Evolutionary conservation across 1,139 yeast genomes (phyloP).

Genomic region (Saccharomyces hybrid): DNA sequence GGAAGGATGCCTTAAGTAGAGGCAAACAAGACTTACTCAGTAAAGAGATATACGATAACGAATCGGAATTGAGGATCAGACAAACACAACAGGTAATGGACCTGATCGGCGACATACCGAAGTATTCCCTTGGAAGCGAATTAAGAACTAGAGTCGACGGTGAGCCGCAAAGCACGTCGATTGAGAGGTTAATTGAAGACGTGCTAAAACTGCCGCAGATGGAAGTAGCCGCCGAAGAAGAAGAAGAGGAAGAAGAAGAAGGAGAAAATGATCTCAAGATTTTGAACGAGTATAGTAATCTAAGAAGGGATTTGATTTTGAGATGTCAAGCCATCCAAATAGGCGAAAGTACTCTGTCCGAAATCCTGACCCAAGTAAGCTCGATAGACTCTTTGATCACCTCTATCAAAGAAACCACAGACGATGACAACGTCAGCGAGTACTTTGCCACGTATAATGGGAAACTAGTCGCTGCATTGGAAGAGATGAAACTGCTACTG

Average conservation of each 20-base stretch:
- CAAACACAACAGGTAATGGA: constrained; percentile 16
- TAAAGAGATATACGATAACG: constrained; percentile 14
- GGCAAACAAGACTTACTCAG: constrained; percentile 11
- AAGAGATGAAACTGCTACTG: constrained; percentile 13
- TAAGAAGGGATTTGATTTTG: constrained; percentile 13
- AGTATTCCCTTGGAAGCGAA: constrained; percentile 16
- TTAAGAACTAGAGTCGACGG: constrained; percentile 7
- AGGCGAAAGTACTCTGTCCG: constrained; percentile 8
- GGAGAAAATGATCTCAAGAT: constrained; percentile 5
- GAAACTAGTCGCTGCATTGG: constrained; percentile 10
- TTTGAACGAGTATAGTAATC: constrained; percentile 18
- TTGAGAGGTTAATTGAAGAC: constrained; percentile 18
- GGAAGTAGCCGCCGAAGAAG: constrained; percentile 5
- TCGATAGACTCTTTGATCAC: constrained; percentile 7
- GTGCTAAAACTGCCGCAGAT: constrained; percentile 19
- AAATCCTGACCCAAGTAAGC: constrained; percentile 7
- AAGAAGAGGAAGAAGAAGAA: not conserved
- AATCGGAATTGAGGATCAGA: constrained; percentile 12
- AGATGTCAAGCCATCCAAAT: constrained; percentile 16
- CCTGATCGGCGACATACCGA: constrained; percentile 21
- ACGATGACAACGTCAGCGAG: constrained; percentile 6
- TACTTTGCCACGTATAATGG: constrained; percentile 14
- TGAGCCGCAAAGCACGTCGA: constrained; percentile 8
- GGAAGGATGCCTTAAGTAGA: constrained; percentile 7
- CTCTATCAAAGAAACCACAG: constrained; percentile 7